Conservation (phyloP, 1,284 basidiomycete species). For the Apiotrichum gamsii region DNA sequence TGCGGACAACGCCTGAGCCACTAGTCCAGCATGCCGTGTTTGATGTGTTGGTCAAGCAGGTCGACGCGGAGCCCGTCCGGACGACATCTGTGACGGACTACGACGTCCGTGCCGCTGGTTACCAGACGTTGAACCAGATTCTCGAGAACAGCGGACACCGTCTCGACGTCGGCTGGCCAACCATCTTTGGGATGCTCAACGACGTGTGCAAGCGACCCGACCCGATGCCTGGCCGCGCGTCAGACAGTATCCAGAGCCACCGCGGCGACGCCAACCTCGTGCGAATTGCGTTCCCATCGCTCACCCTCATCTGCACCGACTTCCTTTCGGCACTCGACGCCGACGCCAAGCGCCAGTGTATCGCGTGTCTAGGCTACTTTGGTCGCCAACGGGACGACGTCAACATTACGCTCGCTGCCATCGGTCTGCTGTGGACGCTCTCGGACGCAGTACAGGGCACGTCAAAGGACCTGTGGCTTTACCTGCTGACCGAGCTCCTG, state of each 20-base stretch:
- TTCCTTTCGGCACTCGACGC: conserved; percentile 74
- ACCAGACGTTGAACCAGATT: conserved; percentile 82
- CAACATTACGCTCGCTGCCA: conserved; percentile 89
- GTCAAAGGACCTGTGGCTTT: conserved; percentile 84
- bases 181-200: conserved; percentile 81
- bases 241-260: neutral
- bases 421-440: conserved; percentile 84
- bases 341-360: conserved; percentile 76
- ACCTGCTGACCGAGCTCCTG: conserved; percentile 74
- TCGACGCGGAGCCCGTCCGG: conserved; percentile 50
- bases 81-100: conserved; percentile 42
- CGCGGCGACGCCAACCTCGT: conserved; percentile 44
- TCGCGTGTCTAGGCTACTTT: conserved; percentile 81
- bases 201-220: conserved; percentile 58
- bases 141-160: conserved; percentile 87
- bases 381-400: conserved; percentile 81
- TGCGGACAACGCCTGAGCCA: conserved; percentile 54
- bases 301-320: conserved; percentile 86
- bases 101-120: conserved; percentile 77
- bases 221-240: neutral
- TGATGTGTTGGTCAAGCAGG: conserved; percentile 71
- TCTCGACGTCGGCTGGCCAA: conserved; percentile 83
- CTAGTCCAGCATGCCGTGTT: conserved; percentile 75
- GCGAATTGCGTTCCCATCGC: conserved; percentile 78
- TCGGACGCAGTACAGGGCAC: conserved; percentile 82